These are phyloP conservation scores for Neurospora discreta DNA, from an alignment of 495 filamentous ascomycete genomes.

Conservation along the genomic window DNA sequence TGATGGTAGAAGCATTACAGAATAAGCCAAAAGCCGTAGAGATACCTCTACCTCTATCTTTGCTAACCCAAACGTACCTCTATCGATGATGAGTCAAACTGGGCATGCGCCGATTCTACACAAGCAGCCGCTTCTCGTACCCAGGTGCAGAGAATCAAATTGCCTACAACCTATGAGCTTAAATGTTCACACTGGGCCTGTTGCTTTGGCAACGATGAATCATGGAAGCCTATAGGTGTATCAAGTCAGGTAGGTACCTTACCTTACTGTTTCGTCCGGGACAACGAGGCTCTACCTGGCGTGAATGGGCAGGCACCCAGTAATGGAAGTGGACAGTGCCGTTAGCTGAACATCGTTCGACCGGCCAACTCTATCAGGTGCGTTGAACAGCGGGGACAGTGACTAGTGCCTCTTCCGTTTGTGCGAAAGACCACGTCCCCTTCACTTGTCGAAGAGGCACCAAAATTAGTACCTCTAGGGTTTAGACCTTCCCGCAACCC, in stretches of 20 bases:
- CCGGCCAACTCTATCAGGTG: not conserved
- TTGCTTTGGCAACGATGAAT: not conserved
- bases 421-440: not conserved
- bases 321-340: not conserved
- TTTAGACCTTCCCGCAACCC: not conserved
- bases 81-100: not conserved
- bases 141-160: not conserved
- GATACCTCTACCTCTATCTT: not conserved
- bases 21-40: no score
- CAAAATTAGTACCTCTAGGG: not conserved
- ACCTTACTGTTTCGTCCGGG: not conserved
- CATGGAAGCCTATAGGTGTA: not conserved
- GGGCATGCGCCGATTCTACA: not conserved
- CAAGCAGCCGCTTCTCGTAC: not conserved
- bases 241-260: no score
- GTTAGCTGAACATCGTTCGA: not conserved
- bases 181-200: not conserved
- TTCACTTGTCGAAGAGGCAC: not conserved
- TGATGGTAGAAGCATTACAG: no score
- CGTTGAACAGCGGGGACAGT: not conserved
- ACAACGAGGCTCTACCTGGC: not conserved
- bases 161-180: not conserved
- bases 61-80: no score
- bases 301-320: not conserved
- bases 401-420: not conserved